Evolutionary conservation across 345 rosid genomes (phyloP), one percentile per base, ranked within the genome.

Genomic region (Rhizophora mangle): DNA sequence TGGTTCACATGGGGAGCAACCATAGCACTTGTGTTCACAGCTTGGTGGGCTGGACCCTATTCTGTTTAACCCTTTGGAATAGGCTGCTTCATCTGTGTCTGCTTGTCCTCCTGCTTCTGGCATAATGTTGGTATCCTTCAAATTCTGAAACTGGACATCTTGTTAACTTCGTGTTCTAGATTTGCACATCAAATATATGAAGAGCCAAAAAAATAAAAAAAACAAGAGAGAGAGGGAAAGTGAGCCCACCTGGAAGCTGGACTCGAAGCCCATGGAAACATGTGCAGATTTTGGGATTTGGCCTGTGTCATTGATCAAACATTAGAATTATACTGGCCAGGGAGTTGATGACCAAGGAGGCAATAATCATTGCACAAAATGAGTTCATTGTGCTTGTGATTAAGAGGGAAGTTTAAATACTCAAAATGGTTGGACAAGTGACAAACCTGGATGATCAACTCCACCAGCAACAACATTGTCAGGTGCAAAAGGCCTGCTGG

Each of bases 1-100:
- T 32, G 98, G 83, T 79, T 86, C 84, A 74, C 98, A 93, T 37
- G 96, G 96, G 19, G 63, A 78, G 85, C 98, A 92, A 2, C 91
- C 95, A 65, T 60, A 74, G 47, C 98, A 93, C 75, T 86, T 89
- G 79, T 85, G 83, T 59, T 80, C 85, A 69, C 98, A 91, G 64
- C 79, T 91, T 63, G 94, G 95, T 24, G 96, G 95, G 58, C 84
- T 87, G 61, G 94, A 93, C 77, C 97, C 96, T 43, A 91, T 80
- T 72, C 62, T 83, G 72, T 75, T 80, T 32, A 18, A 60, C 31
- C 70, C 83, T 68, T 54, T 80, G 19, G 49, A 27, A 19, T 19
- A 47, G 37, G 54, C 73, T 18, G n/a, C 78, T 46, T 59, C 78
- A 57, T 60, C 67, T 27, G 20, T 72, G 29, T 54, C 46, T 31